Evolutionary conservation across 2,329 filamentous ascomycete species (phyloP).

Genomic region (Ophiostoma himal-ulmi): DNA sequence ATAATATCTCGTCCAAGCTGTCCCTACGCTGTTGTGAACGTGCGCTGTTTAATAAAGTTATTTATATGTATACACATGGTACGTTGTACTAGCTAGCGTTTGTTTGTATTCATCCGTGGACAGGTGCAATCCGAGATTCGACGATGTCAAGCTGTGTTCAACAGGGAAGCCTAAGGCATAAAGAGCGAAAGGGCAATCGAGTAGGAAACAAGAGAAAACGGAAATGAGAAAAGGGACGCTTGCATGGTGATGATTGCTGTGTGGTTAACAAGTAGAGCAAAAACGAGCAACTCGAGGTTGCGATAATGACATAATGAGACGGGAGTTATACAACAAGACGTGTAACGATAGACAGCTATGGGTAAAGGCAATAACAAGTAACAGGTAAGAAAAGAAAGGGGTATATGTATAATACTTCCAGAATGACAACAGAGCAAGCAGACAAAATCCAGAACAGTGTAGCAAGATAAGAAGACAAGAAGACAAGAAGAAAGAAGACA

Average conservation of each 20-base stretch:
- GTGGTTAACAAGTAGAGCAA: neutral
- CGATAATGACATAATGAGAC: neutral
- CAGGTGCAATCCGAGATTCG: neutral
- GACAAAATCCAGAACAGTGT: neutral
- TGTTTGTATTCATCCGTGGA: neutral
- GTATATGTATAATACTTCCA: conserved; percentile 13
- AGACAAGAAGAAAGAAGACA: neutral
- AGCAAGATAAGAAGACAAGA: neutral
- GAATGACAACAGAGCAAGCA: neutral
- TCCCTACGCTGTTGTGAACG: no score
- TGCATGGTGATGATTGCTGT: neutral
- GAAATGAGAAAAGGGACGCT: neutral
- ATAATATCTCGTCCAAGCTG: no score
- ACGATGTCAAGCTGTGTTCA: neutral
- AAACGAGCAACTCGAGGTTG: neutral
- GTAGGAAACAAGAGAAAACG: neutral
- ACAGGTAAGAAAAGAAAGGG: neutral
- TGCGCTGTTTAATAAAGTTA: no score
- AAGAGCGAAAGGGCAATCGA: neutral
- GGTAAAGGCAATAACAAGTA: neutral
- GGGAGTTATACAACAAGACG: neutral
- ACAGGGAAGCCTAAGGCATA: neutral
- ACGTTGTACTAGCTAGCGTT: no score
- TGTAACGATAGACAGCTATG: neutral
- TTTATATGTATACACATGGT: no score